phyloP scores from a whole-genome alignment of 116 monocot species.

The Iris pallida region DNA sequence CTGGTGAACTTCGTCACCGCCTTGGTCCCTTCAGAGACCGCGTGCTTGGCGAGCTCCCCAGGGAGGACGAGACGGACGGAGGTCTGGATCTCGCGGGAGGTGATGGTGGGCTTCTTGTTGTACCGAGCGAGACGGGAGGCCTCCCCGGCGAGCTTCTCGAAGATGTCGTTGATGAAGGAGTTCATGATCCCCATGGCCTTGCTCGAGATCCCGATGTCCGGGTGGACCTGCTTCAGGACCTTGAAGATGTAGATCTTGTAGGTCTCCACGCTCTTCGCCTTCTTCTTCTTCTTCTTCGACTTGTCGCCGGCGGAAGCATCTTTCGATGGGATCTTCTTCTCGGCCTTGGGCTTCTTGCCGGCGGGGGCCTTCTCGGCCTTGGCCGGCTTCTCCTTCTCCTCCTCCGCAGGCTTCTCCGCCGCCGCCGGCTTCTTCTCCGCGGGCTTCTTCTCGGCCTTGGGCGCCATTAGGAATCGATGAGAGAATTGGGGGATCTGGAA shows the following conservation, averaged over 20 bases:
- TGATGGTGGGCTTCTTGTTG: constrained; percentile 43
- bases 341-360: constrained; percentile 61
- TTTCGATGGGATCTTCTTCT: constrained; percentile 47
- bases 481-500: background rate
- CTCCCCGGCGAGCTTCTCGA: constrained; percentile 82
- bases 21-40: constrained; percentile 36
- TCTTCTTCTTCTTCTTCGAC: constrained; percentile 22
- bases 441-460: constrained; percentile 53
- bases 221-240: constrained; percentile 88
- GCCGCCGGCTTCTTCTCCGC: constrained; percentile 32
- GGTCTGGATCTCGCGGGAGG: constrained; percentile 38
- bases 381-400: constrained; percentile 30
- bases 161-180: constrained; percentile 88
- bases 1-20: constrained; percentile 39
- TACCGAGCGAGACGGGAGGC: constrained; percentile 52
- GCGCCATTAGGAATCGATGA: constrained; percentile 31
- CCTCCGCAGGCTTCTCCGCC: constrained; percentile 25
- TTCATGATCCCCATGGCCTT: constrained; percentile 95
- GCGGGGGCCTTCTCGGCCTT: constrained; percentile 28
- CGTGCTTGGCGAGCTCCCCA: constrained; percentile 38
- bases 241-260: constrained; percentile 95
- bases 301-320: constrained; percentile 18
- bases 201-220: constrained; percentile 83
- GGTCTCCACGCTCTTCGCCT: constrained; percentile 38
- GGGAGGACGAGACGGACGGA: constrained; percentile 37